A percentile compares a stretch with the other conserved stretches of the same genome.
phyloP scores from a whole-genome alignment of 1,284 basidiomycete genomes.

The Ganoderma leucocontextum region DNA sequence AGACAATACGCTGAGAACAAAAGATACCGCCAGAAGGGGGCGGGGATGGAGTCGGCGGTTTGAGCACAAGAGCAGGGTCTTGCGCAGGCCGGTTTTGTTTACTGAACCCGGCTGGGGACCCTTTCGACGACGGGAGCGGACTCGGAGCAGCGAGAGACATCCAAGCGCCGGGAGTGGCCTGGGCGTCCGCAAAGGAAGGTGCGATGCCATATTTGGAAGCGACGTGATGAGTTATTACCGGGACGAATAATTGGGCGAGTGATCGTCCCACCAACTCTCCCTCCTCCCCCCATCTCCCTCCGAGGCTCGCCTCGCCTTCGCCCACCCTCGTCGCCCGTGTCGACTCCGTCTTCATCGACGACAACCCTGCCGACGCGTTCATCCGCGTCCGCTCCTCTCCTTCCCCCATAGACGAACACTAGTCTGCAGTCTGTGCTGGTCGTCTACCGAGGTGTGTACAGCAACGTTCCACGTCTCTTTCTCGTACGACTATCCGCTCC shows the following conservation, averaged over 20 bases:
- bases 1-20: constrained; percentile 32
- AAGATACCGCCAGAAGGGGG: constrained; percentile 24
- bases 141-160: neutral
- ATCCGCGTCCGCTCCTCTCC: constrained; percentile 27
- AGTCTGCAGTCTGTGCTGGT: constrained; percentile 14
- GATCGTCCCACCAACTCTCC: constrained; percentile 28
- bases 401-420: constrained; percentile 20
- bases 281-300: constrained; percentile 18
- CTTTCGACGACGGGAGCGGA: neutral
- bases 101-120: neutral
- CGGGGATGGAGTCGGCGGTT: neutral
- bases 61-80: neutral
- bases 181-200: constrained; percentile 24
- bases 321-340: constrained; percentile 14
- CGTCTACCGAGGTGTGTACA: constrained; percentile 24
- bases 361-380: constrained; percentile 28
- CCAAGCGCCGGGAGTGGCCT: constrained; percentile 1
- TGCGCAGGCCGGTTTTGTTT: neutral
- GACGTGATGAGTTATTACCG: constrained; percentile 30
- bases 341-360: constrained; percentile 29
- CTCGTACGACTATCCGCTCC: constrained; percentile 22
- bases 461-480: constrained; percentile 10
- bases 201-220: constrained; percentile 24
- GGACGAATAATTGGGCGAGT: constrained; percentile 27
- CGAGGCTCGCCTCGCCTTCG: constrained; percentile 10